Base-by-base conservation (phyloP, 192 early-diverging fungal species). In the Gaertneriomyces sp. region DNA sequence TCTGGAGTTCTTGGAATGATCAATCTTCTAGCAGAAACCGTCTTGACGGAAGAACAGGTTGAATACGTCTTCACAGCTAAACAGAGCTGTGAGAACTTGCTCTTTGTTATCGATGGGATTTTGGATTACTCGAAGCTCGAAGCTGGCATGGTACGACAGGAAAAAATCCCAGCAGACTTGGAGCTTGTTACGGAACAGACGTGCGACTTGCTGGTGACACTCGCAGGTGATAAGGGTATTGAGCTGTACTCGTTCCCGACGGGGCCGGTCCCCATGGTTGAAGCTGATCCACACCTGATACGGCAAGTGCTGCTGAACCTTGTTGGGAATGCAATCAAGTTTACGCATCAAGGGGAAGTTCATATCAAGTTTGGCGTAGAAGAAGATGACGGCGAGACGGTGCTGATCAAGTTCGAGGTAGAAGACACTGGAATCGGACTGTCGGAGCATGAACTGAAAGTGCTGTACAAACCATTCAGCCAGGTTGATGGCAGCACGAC, bases 401-500 rank as follows among this genome's bases (percentile, higher is more conserved):
- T 49, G 11, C 47, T n/a, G 12, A 49, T 49, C 11, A 12, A 17
- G 54, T 56, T 56, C 39, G 54, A 56, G 39, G 54, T 56, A 12
- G 14, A 14, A 25, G 54, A 56, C 39, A 56, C 54, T 4, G 54
- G 54, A 12, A 33, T 16, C 54, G 54, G 54, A 38, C 6, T 56
- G 5, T 38, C 20, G 17, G 20, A 16, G 20, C 20, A 16, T 4
- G 17, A 38, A 38, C 38, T 56, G 4, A 16, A 16, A 5, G 12
- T 38, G 12, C 54, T 56, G 16, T 56, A 38, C 8, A 56, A 56
- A 56, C 54, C 54, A 12, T 56, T 56, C 33, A 25, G 16, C 39
- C 54, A 56, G 8, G 54, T 49, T 17, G 47, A 49, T 49, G 47
- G 47, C 47, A 49, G 47, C 47, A 49, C 47, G 47, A 49, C 47